These are phyloP conservation scores for Coniochaeta pulveracea DNA, from an alignment of 2,329 filamentous ascomycete genomes.

Conservation along the genomic window DNA sequence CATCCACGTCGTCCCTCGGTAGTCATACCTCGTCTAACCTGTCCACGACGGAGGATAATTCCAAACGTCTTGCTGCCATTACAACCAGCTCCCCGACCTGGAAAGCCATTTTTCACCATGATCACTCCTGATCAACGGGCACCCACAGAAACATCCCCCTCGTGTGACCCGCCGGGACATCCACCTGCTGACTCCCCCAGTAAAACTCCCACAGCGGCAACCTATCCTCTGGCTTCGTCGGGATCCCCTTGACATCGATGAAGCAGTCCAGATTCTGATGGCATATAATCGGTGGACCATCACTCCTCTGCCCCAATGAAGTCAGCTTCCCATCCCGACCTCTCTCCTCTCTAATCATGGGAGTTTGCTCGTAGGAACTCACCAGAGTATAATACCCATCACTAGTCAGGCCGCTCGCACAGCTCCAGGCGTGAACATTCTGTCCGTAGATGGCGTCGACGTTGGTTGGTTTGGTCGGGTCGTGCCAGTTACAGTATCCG, in stretches of 20 bases:
- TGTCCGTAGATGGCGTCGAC: conserved; percentile 1
- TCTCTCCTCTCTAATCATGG: background rate
- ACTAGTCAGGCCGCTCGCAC: background rate
- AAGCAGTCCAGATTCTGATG: background rate
- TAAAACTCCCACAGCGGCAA: conserved; percentile 1
- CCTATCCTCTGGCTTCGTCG: background rate
- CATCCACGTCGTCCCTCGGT: background rate
- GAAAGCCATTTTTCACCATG: background rate
- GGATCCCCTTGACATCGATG: background rate
- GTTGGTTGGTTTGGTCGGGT: background rate
- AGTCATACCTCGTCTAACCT: background rate
- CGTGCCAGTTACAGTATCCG: background rate
- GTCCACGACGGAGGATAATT: background rate
- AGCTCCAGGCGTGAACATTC: conserved; percentile 1
- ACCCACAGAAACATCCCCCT: background rate
- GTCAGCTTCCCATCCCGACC: background rate
- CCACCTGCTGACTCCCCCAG: conserved; percentile 2
- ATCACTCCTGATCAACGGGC: background rate
- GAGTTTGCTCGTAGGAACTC: background rate
- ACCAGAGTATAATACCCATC: background rate
- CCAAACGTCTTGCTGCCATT: background rate
- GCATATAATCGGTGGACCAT: background rate
- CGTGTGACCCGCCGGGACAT: background rate
- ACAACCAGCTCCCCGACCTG: background rate
- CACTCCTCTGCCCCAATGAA: background rate